Percentiles rank a stretch among this genome's conserved stretches.
Conservation (phyloP, 2,329 filamentous ascomycete genomes). For the Cercospora janseana region DNA sequence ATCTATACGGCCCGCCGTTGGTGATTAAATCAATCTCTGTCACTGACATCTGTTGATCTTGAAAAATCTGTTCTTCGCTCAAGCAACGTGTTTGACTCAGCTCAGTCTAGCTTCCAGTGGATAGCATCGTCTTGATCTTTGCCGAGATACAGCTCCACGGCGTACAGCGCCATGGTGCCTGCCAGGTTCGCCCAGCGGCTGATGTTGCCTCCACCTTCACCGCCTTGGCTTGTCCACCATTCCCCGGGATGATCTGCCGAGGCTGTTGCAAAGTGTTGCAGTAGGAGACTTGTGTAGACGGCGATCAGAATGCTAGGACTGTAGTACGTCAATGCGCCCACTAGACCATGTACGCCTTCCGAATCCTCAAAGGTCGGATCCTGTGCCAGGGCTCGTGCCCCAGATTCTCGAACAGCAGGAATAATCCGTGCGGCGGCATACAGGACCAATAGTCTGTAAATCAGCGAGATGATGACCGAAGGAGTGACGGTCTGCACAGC, state of each 20-base stretch:
- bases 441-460: conserved; percentile 90
- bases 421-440: conserved; percentile 96
- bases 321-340: conserved; percentile 88
- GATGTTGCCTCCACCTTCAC: conserved; percentile 76
- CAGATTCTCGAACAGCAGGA: conserved; percentile 83
- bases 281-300: conserved; percentile 90
- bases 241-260: conserved; percentile 57
- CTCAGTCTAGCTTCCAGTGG: conserved; percentile 71
- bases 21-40: background rate
- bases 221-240: conserved; percentile 84
- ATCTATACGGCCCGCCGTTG: background rate
- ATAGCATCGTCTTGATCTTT: conserved; percentile 75
- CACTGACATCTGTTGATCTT: background rate
- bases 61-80: background rate
- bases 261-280: conserved; percentile 88
- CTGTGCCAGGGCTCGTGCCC: conserved; percentile 76
- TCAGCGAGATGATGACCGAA: conserved; percentile 90
- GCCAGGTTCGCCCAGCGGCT: conserved; percentile 94
- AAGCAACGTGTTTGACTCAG: background rate
- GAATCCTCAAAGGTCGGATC: conserved; percentile 79
- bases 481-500: conserved; percentile 95
- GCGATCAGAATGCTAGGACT: conserved; percentile 91
- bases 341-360: conserved; percentile 66
- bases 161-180: conserved; percentile 84
- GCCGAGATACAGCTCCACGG: conserved; percentile 83